A percentile compares a stretch with the other conserved stretches of the same genome.
Conservation (phyloP, 371 early-diverging fungal species). For the Capillidium heterosporum region DNA sequence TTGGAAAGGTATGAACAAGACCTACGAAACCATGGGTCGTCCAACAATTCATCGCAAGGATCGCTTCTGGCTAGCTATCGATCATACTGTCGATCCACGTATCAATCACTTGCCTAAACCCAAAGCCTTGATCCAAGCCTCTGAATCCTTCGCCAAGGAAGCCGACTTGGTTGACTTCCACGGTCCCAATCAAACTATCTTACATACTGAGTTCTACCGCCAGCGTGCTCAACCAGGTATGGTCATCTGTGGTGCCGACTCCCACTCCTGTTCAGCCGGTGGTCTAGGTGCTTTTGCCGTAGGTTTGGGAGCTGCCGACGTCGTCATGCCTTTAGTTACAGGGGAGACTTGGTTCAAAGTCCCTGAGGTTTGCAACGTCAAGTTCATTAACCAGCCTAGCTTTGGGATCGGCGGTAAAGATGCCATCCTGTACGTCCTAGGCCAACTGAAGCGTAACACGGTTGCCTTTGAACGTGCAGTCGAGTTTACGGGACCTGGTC, state of each 20-base stretch:
- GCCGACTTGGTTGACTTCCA: constrained; percentile 47
- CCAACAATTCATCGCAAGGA: constrained; percentile 54
- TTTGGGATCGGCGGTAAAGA: constrained; percentile 71
- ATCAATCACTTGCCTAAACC: constrained; percentile 53
- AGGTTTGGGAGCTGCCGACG: constrained; percentile 63
- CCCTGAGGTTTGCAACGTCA: constrained; percentile 53
- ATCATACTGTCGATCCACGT: constrained; percentile 57
- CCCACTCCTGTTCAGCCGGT: constrained; percentile 63
- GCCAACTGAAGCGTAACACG: constrained; percentile 60
- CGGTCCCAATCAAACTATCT: constrained; percentile 54
- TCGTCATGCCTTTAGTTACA: constrained; percentile 61
- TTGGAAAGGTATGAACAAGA: constrained; percentile 75
- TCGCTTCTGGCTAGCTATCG: constrained; percentile 64
- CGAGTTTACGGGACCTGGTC: constrained; percentile 54
- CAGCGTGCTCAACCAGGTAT: constrained; percentile 64
- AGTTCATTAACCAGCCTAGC: constrained; percentile 40
- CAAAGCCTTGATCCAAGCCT: constrained; percentile 36
- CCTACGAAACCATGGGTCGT: constrained; percentile 49
- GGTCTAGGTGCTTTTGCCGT: constrained; percentile 58
- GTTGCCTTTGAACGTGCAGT: constrained; percentile 64
- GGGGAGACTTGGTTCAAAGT: constrained; percentile 71
- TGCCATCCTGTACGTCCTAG: constrained; percentile 50
- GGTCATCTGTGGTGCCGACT: constrained; percentile 62
- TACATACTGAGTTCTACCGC: constrained; percentile 66
- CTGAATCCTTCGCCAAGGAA: constrained; percentile 47